Evolutionary conservation across 2,329 filamentous ascomycete genomes (phyloP), one percentile per base, ranked within the genome.

Genomic region (Stemphylium lycopersici): DNA sequence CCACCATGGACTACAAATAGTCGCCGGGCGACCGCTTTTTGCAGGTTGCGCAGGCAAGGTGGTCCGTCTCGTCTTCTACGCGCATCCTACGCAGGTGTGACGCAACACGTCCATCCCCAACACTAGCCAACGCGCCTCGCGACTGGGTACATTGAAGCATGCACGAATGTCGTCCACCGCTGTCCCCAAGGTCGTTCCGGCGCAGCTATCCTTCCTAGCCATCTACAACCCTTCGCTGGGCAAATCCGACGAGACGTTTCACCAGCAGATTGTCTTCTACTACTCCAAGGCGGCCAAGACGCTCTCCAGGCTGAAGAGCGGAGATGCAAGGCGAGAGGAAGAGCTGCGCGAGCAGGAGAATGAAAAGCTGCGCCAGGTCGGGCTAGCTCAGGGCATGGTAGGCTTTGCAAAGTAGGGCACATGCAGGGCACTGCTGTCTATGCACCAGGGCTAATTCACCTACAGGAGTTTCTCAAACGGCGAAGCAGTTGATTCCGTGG

Each of bases 351-450:
- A 90, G 62, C 87, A 92, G 68, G 86, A 87, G 70, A 95, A 98
- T 76, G 90, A 96, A 78, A 89, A 88, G 66, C 80, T 98, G 67
- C 86, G 95, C 61, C 93, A 97, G 80, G 92, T 99, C 72, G 95
- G 95, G 33, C 85, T 99, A 59, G 95, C 95, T 36, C 95, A 99
- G 79, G 95, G 93, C 72, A 96, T 98, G 89, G 89, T 96, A 55
- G 90, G 88, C 72, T 99, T 99, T 78, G 90, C 90, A 20, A 62
- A 58, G 84, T 87, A 77, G 32, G 52, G 46, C 51, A 34, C 44
- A 51, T 52, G 54, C 37, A 47, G 12, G 31, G 18, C 16, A 44
- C 18, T 18, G 26, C 39, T 34, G 12, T 45, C 31, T 13, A 26
- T n/a, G 41, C 16, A 38, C 44, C 38, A 13, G 41, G 20, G 39